Percentiles rank a stretch among this genome's conserved stretches.
Evolutionary conservation across 2,329 filamentous ascomycete species (phyloP).

Genomic region (Venturiaceae sp.): DNA sequence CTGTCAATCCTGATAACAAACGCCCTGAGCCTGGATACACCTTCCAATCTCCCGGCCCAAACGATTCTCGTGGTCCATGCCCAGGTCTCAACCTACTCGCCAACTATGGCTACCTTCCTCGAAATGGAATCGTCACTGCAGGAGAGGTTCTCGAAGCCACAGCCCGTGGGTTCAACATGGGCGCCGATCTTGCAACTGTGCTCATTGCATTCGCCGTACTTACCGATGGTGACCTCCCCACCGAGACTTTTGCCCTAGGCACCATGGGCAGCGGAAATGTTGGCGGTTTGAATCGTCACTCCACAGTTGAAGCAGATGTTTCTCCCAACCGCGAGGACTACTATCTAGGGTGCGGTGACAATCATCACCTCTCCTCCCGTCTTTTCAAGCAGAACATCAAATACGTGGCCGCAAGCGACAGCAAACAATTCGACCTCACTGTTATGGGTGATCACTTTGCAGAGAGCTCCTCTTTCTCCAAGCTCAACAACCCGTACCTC

Average conservation of each 20-base stretch:
- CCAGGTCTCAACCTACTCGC: constrained; percentile 30
- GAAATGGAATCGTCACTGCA: constrained; percentile 26
- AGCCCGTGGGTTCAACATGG: constrained; percentile 27
- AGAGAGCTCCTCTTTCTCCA: constrained; percentile 9
- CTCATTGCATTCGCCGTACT: constrained; percentile 9
- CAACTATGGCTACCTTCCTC: constrained; percentile 31
- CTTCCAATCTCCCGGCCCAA: constrained; percentile 13
- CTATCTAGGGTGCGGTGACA: constrained; percentile 9
- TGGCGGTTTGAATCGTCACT: constrained; percentile 20
- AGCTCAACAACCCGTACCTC: constrained; percentile 20
- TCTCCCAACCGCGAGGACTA: constrained; percentile 12
- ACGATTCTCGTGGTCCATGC: constrained; percentile 23
- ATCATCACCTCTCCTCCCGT: constrained; percentile 20
- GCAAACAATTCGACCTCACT: constrained; percentile 17
- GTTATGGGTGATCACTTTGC: constrained; percentile 18
- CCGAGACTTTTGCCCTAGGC: constrained; percentile 18
- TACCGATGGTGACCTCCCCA: constrained; percentile 16
- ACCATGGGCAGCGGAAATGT: constrained; percentile 13
- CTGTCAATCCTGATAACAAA: constrained; percentile 14
- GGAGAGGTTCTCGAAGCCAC: constrained; percentile 23
- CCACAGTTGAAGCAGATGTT: constrained; percentile 19
- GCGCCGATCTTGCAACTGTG: constrained; percentile 21
- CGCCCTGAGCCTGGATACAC: constrained; percentile 15
- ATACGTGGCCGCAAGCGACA: constrained; percentile 11
- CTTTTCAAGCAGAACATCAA: constrained; percentile 20